Conservation (phyloP, 345 rosid species). For the Boechera divaricarpa region DNA sequence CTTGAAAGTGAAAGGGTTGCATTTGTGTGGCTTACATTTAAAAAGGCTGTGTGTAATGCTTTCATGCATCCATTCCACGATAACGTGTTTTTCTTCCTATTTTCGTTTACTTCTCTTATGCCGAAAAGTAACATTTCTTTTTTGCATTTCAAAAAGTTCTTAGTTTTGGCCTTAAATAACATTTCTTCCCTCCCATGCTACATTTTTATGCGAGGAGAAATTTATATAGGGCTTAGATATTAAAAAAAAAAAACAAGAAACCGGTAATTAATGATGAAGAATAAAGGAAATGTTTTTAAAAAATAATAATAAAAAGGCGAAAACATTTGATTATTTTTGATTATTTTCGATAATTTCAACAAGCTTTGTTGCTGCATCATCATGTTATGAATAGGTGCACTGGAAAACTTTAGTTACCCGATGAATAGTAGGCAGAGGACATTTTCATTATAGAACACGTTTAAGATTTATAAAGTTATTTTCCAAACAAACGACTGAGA, state of each 20-base stretch:
- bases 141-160: background rate
- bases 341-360: too few species aligned
- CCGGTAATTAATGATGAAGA: too few species aligned
- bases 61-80: constrained; percentile 28
- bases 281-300: too few species aligned
- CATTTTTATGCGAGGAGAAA: background rate
- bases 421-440: background rate
- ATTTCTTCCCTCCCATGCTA: too few species aligned
- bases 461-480: too few species aligned
- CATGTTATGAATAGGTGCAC: background rate
- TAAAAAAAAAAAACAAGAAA: too few species aligned
- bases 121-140: background rate
- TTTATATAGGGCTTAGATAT: too few species aligned
- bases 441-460: too few species aligned
- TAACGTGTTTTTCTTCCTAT: constrained; percentile 31
- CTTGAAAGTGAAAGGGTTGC: constrained; percentile 21
- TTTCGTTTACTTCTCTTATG: background rate
- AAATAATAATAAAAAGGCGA: background rate
- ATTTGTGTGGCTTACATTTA: constrained; percentile 21
- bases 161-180: background rate
- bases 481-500: too few species aligned
- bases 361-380: background rate
- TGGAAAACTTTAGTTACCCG: background rate
- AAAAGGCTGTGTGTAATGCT: constrained; percentile 1
- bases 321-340: background rate